phyloP scores from a whole-genome alignment of 2,329 filamentous ascomycete species.

The Fusarium marasasianum region DNA sequence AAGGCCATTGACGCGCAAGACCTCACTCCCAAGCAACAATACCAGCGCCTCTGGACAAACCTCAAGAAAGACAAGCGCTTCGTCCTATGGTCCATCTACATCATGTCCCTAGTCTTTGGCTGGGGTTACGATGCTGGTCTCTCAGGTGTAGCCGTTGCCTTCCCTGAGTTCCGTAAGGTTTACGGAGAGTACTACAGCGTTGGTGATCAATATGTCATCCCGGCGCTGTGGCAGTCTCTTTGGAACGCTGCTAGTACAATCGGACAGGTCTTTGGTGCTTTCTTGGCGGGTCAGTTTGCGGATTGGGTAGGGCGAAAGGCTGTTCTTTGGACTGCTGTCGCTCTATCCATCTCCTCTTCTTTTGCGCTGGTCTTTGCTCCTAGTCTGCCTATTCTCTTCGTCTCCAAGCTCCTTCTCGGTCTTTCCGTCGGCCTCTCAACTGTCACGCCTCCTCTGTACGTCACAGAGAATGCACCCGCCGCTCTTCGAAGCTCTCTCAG shows the following conservation, averaged over 20 bases:
- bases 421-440: constrained; percentile 42
- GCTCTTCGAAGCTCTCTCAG: constrained; percentile 42
- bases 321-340: constrained; percentile 39
- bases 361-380: constrained; percentile 44
- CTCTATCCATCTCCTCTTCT: constrained; percentile 38
- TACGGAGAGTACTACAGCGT: constrained; percentile 47
- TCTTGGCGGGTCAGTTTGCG: constrained; percentile 41
- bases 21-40: constrained; percentile 41
- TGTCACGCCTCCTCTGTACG: constrained; percentile 41
- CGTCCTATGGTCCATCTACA: constrained; percentile 43
- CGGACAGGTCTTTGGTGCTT: constrained; percentile 43
- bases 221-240: constrained; percentile 50
- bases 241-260: constrained; percentile 51
- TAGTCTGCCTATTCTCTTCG: constrained; percentile 41
- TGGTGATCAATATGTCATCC: constrained; percentile 46
- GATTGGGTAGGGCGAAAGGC: constrained; percentile 36
- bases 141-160: constrained; percentile 48
- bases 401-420: constrained; percentile 43
- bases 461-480: constrained; percentile 44
- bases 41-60: constrained; percentile 41
- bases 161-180: constrained; percentile 47
- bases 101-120: constrained; percentile 48
- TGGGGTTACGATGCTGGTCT: constrained; percentile 51
- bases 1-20: constrained; percentile 25
- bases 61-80: constrained; percentile 43